Evolutionary conservation across 2,329 filamentous ascomycete species (phyloP).

Genomic region (Scedosporium minutisporum): DNA sequence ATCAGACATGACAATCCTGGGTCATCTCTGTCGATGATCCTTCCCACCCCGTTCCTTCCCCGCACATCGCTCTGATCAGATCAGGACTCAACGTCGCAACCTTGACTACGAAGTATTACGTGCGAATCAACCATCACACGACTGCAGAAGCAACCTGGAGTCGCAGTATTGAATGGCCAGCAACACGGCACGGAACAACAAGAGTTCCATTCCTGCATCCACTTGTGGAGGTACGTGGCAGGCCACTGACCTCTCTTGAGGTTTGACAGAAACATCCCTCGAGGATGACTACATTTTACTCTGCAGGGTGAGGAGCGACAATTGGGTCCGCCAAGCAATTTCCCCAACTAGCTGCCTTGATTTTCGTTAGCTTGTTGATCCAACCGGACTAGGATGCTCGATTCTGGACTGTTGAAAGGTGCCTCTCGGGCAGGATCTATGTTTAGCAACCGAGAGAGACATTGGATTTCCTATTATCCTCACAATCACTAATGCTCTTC

Average conservation of each 20-base stretch:
- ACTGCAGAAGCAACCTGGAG: neutral
- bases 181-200: constrained; percentile 1
- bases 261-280: neutral
- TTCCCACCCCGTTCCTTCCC: neutral
- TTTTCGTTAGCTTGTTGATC: neutral
- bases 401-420: neutral
- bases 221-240: neutral
- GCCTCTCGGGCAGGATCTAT: neutral
- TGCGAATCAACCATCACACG: neutral
- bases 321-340: neutral
- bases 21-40: neutral
- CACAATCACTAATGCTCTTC: neutral
- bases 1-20: neutral
- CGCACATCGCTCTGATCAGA: neutral
- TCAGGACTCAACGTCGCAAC: neutral
- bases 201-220: neutral
- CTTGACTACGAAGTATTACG: neutral
- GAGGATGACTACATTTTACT: neutral
- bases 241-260: neutral
- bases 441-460: neutral
- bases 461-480: neutral
- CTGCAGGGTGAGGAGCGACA: neutral
- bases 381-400: neutral
- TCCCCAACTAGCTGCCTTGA: neutral
- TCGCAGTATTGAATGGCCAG: neutral